Conservation (phyloP, 2,329 filamentous ascomycete genomes). For the Tolypocladium album region DNA sequence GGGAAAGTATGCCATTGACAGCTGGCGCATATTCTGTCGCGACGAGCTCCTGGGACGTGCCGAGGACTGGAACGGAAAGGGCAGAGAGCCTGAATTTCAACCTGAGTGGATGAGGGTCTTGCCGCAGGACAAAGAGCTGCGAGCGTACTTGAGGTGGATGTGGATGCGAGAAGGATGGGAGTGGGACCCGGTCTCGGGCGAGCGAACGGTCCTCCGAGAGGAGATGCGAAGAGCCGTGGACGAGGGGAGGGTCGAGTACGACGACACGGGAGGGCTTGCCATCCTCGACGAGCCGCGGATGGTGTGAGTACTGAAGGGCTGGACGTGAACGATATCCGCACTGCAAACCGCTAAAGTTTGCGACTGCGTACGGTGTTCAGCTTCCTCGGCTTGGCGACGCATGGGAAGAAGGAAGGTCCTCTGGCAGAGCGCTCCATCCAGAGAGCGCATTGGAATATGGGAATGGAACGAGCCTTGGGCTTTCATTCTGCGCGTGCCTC, state of each 20-base stretch:
- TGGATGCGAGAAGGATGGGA: slow-evolving; percentile 80
- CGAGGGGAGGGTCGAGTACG: slow-evolving; percentile 45
- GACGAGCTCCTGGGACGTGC: slow-evolving; percentile 61
- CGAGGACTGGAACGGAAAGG: slow-evolving; percentile 52
- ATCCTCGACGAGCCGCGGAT: slow-evolving; percentile 20
- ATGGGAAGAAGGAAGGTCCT: not conserved
- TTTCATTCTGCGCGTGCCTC: not conserved
- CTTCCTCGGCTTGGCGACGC: not conserved
- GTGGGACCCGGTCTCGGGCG: slow-evolving; percentile 67
- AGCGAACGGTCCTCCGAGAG: slow-evolving; percentile 39
- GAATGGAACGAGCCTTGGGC: not conserved
- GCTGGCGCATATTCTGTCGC: slow-evolving; percentile 88
- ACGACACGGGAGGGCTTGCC: slow-evolving; percentile 35
- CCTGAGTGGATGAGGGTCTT: slow-evolving; percentile 87
- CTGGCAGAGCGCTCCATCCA: not conserved
- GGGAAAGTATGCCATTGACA: slow-evolving; percentile 75
- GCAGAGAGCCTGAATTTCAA: slow-evolving; percentile 47
- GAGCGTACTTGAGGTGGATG: slow-evolving; percentile 80
- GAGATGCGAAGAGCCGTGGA: slow-evolving; percentile 46
- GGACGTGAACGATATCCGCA: not conserved
- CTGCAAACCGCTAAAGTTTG: not conserved
- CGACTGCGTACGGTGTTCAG: not conserved
- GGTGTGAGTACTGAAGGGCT: not conserved
- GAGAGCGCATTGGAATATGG: not conserved
- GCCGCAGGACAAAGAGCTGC: slow-evolving; percentile 79